Evolutionary conservation across 2,329 filamentous ascomycete species (phyloP).

Genomic region (Hypoxylon sp.): DNA sequence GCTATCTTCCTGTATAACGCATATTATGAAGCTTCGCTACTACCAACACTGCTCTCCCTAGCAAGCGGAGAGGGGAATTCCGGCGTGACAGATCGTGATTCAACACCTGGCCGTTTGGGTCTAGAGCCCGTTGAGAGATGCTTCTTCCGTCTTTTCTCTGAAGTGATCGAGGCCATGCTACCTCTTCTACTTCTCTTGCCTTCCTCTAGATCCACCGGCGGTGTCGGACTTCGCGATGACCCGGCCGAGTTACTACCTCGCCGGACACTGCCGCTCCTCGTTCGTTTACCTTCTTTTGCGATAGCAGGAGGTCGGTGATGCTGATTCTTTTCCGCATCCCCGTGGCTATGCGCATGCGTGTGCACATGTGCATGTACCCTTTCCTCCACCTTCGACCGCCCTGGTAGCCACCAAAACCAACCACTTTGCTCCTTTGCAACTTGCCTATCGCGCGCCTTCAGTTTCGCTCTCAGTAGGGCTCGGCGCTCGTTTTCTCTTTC

Average conservation of each 20-base stretch:
- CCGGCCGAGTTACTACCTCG: constrained; percentile 62
- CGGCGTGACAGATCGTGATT: constrained; percentile 66
- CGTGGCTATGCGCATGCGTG: constrained; percentile 35
- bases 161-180: constrained; percentile 61
- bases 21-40: constrained; percentile 35
- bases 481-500: constrained; percentile 94
- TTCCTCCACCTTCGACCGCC: constrained; percentile 61
- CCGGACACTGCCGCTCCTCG: constrained; percentile 64
- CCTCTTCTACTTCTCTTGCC: constrained; percentile 55
- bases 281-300: constrained; percentile 61
- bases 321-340: constrained; percentile 53
- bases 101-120: constrained; percentile 58
- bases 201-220: constrained; percentile 59
- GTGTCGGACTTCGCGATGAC: constrained; percentile 63
- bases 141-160: constrained; percentile 66
- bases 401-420: constrained; percentile 89
- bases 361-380: constrained; percentile 44
- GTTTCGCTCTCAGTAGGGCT: constrained; percentile 74
- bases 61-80: constrained; percentile 67
- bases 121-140: constrained; percentile 56
- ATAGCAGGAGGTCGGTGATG: constrained; percentile 58
- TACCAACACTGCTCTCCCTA: constrained; percentile 58
- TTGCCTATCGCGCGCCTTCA: constrained; percentile 75
- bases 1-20: background rate
- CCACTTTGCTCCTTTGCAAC: constrained; percentile 75